These are phyloP conservation scores for Corchorus olitorius DNA, from an alignment of 345 rosid species.

Conservation along the genomic window DNA sequence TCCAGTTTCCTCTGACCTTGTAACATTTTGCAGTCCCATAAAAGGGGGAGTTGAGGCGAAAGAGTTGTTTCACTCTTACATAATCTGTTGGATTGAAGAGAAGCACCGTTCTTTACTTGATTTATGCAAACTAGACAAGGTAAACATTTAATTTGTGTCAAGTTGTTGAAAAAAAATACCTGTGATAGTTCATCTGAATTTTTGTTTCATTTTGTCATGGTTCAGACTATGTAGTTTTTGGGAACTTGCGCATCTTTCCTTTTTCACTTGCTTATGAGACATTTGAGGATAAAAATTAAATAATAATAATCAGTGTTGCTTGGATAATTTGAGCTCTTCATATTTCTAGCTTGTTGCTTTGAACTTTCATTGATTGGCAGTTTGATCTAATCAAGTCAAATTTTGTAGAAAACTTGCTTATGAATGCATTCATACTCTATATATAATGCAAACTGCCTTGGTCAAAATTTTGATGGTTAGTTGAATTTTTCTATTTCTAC, in stretches of 20 bases:
- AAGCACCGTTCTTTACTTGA: slow-evolving; percentile 70
- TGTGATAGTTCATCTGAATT: neutral
- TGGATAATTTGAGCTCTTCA: neutral
- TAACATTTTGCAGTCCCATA: slow-evolving; percentile 53
- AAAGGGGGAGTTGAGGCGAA: slow-evolving; percentile 95
- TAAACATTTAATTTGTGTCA: slow-evolving; percentile 31
- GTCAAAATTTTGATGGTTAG: neutral
- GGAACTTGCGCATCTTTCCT: neutral
- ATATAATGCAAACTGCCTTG: neutral
- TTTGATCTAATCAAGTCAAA: neutral
- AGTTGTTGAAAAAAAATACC: neutral
- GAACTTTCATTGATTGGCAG: neutral
- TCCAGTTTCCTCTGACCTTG: slow-evolving; percentile 22
- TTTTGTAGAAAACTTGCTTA: too few relatives aligned
- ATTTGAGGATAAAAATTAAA: neutral
- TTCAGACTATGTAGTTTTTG: neutral
- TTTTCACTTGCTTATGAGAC: neutral
- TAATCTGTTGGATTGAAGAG: slow-evolving; percentile 86
- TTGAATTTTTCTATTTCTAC: neutral
- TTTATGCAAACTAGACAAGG: slow-evolving; percentile 86
- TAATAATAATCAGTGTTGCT: neutral
- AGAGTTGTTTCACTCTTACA: slow-evolving; percentile 79
- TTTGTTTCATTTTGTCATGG: neutral
- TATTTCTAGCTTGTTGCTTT: neutral
- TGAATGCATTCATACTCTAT: too few relatives aligned